phyloP scores from a whole-genome alignment of 208 protist species.

The Acanthamoeba castellanii region DNA sequence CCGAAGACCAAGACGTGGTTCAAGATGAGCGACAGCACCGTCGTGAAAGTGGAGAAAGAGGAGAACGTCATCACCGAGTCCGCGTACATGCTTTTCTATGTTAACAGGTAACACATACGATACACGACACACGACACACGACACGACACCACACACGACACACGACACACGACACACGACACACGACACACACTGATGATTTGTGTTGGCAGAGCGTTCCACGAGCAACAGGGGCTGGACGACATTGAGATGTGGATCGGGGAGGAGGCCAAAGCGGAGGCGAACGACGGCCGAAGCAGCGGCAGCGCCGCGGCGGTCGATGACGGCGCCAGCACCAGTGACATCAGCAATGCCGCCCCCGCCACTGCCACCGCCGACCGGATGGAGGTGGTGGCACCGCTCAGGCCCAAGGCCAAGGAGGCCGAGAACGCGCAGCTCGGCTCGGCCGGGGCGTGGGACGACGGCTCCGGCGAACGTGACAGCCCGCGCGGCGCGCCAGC shows the following conservation, averaged over 20 bases:
- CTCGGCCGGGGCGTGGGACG: too few species aligned
- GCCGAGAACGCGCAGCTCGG: not conserved
- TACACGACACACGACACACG: not conserved
- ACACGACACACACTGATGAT: not conserved
- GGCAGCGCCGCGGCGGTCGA: not conserved
- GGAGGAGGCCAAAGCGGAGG: not conserved
- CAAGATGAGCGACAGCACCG: conserved; percentile 81
- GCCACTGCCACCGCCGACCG: not conserved
- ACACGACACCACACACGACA: not conserved
- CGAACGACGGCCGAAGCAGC: not conserved
- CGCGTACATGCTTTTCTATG: conserved; percentile 85
- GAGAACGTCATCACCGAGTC: conserved; percentile 74
- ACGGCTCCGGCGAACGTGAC: not conserved
- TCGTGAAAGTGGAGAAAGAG: conserved; percentile 77
- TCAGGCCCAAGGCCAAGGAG: conserved; percentile 24
- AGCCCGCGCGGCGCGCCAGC: not conserved
- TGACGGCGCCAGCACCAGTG: not conserved
- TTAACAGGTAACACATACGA: not conserved
- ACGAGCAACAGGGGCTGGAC: conserved; percentile 16
- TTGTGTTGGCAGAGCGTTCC: not conserved
- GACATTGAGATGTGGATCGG: conserved; percentile 10
- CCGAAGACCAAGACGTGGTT: conserved; percentile 78
- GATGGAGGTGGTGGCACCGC: not conserved
- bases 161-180: not conserved
- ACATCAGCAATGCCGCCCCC: not conserved